Conservation (phyloP, 108 stramenopile genomes). For the Nitzschia sp. region DNA sequence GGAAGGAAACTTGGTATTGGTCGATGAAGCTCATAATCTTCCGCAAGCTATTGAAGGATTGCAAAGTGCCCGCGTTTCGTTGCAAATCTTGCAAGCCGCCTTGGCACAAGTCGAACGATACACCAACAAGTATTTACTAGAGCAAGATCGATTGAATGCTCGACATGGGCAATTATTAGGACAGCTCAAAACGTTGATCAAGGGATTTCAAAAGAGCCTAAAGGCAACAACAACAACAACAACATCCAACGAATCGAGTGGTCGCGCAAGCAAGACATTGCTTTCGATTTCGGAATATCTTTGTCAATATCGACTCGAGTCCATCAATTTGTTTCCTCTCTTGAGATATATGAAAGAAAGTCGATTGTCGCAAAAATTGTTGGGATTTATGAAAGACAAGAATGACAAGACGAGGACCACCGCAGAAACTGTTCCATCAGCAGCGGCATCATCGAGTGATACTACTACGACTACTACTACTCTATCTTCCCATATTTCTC, state of each 20-base stretch:
- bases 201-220: slow-evolving; percentile 52
- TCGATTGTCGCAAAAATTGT: slow-evolving; percentile 85
- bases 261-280: not conserved
- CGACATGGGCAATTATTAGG: slow-evolving; percentile 82
- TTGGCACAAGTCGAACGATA: slow-evolving; percentile 61
- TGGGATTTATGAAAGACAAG: slow-evolving; percentile 76
- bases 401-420: slow-evolving; percentile 3
- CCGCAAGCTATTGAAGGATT: slow-evolving; percentile 78
- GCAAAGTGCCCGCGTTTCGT: slow-evolving; percentile 51
- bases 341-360: slow-evolving; percentile 83
- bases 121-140: slow-evolving; percentile 44
- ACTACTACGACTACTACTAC: slow-evolving; percentile 10
- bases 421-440: not conserved
- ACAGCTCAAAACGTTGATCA: slow-evolving; percentile 74
- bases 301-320: slow-evolving; percentile 60
- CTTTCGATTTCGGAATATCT: slow-evolving; percentile 15
- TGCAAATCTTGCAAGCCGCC: slow-evolving; percentile 52
- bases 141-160: slow-evolving; percentile 54
- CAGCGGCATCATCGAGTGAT: not conserved
- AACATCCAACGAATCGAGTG: not conserved
- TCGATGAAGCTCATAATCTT: slow-evolving; percentile 99
- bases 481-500: slow-evolving; percentile 78
- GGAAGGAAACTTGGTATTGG: slow-evolving; percentile 74
- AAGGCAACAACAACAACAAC: slow-evolving; percentile 18
- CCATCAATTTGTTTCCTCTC: slow-evolving; percentile 93